Evolutionary conservation across 495 filamentous ascomycete genomes (phyloP), one percentile per base, ranked within the genome.

Genomic region (Neurospora sp.): DNA sequence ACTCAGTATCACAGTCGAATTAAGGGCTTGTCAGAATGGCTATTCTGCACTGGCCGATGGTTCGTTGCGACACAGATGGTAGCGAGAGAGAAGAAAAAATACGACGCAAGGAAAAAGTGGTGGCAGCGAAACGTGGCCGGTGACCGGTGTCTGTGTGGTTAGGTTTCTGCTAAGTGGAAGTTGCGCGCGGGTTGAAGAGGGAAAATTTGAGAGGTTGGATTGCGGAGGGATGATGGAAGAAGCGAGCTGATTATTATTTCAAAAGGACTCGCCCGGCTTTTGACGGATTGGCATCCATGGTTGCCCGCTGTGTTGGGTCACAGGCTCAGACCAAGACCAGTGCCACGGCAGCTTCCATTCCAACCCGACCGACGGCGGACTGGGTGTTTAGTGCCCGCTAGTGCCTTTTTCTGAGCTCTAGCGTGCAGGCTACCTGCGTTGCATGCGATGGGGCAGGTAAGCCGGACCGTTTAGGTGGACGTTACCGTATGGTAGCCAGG

Each of bases 201-300:
- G 54, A 66, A 66, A 66, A 9, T 66, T 66, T 66, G 54, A 31
- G 54, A 66, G 54, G 54, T 66, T 66, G 27, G 54, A 66, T 78
- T 66, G 54, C 54, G 54, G 54, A 71, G 31, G 39, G 40, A 69
- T 42, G 40, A 40, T 20, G 70, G 69, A 71, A 75, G 72, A 46
- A 73, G 74, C 71, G 72, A 70, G 71, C 35, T 54, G 41, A 59
- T 35, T 42, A 59, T 66, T 66, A 69, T 59, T 70, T 72, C 71
- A 73, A 73, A 48, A 69, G 72, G 69, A 71, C 72, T 71, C 73
- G 69, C 16, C 74, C 59, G 73, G 78, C 73, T 80, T 77, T 75
- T 80, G 78, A 79, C 73, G 78, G 77, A 76, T 78, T 66, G 73
- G 72, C 74, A n/a, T n/a, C n/a, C n/a, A 73, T 54, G 41, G 44